Conservation (phyloP, 208 protist genomes). For the Zelonia costaricensis region DNA sequence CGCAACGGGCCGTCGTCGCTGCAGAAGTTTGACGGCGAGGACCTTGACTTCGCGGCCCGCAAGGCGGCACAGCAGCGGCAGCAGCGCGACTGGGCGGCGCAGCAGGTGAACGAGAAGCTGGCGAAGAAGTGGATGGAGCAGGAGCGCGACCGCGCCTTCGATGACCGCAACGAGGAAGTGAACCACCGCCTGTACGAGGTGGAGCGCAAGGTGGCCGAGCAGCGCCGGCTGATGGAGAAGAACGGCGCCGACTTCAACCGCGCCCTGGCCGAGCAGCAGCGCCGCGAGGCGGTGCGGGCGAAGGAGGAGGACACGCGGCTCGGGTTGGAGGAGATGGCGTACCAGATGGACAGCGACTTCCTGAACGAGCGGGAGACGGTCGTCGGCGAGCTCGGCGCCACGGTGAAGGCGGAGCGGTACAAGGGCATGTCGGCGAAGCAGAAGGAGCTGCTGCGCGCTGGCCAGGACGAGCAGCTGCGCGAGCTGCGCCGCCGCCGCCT, state of each 20-base stretch:
- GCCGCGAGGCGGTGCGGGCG: constrained; percentile 65
- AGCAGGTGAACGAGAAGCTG: constrained; percentile 91
- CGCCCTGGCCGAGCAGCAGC: constrained; percentile 86
- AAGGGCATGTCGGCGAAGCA: constrained; percentile 77
- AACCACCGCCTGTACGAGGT: constrained; percentile 81
- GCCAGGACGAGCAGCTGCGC: constrained; percentile 80
- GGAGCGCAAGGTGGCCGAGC: constrained; percentile 74
- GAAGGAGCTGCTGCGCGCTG: constrained; percentile 45
- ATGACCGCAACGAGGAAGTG: constrained; percentile 87
- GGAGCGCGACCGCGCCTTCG: constrained; percentile 76
- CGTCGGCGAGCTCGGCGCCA: constrained; percentile 64
- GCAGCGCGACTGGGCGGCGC: constrained; percentile 80
- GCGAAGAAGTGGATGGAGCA: constrained; percentile 93
- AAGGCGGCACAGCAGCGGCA: constrained; percentile 79
- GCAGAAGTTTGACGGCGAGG: constrained; percentile 94
- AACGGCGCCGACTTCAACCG: constrained; percentile 90
- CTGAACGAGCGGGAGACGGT: constrained; percentile 90
- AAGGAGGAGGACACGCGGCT: constrained; percentile 82
- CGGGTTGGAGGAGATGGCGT: constrained; percentile 90
- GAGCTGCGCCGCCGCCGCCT: constrained; percentile 79
- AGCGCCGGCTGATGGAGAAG: constrained; percentile 62
- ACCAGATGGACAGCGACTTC: constrained; percentile 86
- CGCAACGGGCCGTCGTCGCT: constrained; percentile 79
- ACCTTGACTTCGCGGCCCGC: constrained; percentile 79
- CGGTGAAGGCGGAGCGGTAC: constrained; percentile 78